These are phyloP conservation scores for Lanmaoa pseudosensibilis DNA, from an alignment of 768 basidiomycete genomes.

Conservation along the genomic window DNA sequence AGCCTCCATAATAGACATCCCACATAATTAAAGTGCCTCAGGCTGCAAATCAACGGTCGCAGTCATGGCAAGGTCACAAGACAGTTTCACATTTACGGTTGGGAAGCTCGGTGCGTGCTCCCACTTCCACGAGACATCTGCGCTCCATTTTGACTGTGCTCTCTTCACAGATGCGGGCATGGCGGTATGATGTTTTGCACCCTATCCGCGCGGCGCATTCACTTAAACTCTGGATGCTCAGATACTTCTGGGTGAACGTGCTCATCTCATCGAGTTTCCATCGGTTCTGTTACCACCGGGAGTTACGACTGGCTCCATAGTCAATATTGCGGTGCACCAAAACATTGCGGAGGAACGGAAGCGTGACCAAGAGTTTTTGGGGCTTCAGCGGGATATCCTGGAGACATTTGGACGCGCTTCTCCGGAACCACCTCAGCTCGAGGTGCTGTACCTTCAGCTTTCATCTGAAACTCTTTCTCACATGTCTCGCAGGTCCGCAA, in stretches of 20 bases:
- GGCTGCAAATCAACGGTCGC: conserved; percentile 2
- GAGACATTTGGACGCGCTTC: conserved; percentile 64
- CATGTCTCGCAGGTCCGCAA: conserved; percentile 68
- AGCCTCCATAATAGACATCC: not conserved
- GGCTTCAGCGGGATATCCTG: conserved; percentile 78
- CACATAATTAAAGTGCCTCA: conserved; percentile 5
- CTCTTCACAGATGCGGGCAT: conserved; percentile 80
- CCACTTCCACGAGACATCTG: not conserved
- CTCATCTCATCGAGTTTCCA: conserved; percentile 97
- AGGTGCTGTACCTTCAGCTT: conserved; percentile 44
- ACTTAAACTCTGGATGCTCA: conserved; percentile 28
- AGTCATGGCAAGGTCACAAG: conserved; percentile 42
- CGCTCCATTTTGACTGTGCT: conserved; percentile 10
- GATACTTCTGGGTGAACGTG: conserved; percentile 92
- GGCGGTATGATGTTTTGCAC: conserved; percentile 58
- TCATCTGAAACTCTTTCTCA: not conserved
- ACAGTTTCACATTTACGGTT: conserved; percentile 88
- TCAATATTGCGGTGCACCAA: conserved; percentile 93
- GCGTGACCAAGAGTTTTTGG: conserved; percentile 80
- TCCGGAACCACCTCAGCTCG: conserved; percentile 73
- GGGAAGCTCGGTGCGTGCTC: conserved; percentile 82
- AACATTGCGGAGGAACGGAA: conserved; percentile 82
- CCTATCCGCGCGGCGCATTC: not conserved
- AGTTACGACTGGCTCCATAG: conserved; percentile 90
- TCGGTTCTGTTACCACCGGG: conserved; percentile 93